Evolutionary conservation across 352 stramenopile genomes (phyloP).

Genomic region (Phytophthora ohioensis): DNA sequence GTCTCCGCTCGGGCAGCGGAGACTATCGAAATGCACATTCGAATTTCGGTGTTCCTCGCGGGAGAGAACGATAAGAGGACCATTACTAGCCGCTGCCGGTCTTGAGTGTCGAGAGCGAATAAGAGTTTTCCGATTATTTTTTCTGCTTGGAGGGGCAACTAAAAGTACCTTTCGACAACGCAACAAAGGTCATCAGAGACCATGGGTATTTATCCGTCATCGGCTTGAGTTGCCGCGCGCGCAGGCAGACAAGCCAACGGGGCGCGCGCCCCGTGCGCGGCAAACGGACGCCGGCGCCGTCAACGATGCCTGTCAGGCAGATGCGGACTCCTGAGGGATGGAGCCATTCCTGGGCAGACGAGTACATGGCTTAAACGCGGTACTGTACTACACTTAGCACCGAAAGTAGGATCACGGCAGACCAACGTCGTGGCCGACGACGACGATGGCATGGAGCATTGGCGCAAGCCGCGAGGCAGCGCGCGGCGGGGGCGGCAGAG

Average conservation of each 20-base stretch:
- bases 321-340: conserved; percentile 35
- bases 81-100: background rate
- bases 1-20: conserved; percentile 16
- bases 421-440: background rate
- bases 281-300: conserved; percentile 24
- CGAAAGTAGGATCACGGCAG: conserved; percentile 28
- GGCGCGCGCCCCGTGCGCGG: conserved; percentile 16
- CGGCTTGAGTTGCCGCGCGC: background rate
- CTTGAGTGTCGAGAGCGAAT: conserved; percentile 17
- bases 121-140: conserved; percentile 10
- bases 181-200: conserved; percentile 2
- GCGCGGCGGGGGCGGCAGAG: conserved; percentile 4
- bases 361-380: conserved; percentile 29
- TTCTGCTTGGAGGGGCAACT: conserved; percentile 1
- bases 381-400: conserved; percentile 35
- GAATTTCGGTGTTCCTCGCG: conserved; percentile 23
- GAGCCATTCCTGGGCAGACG: conserved; percentile 36
- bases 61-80: conserved; percentile 14
- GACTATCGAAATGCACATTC: conserved; percentile 18
- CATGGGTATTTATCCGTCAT: conserved; percentile 4
- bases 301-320: conserved; percentile 31
- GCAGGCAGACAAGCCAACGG: conserved; percentile 42
- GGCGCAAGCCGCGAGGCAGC: conserved; percentile 4
- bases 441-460: conserved; percentile 10
- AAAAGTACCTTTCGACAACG: conserved; percentile 12